Evolutionary conservation across 2,329 filamentous ascomycete genomes (phyloP), one percentile per base, ranked within the genome.

Genomic region (Cryphonectria carpinicola): DNA sequence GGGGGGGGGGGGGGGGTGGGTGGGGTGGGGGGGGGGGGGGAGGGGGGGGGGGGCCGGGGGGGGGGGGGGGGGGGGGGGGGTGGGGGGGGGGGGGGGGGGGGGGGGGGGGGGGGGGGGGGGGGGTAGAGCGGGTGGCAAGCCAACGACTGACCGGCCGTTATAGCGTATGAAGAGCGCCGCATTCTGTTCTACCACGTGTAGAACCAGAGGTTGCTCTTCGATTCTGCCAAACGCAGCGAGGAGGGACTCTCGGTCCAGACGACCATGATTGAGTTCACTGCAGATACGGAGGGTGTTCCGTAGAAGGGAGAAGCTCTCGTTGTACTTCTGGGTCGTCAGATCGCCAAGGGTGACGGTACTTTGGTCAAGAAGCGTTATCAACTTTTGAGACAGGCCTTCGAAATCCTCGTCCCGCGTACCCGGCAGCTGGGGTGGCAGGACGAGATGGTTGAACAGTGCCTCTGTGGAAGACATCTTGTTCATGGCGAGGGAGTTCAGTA

Each of bases 401-500:
- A 75, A 64, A 17, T 76, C 71, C 56, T 73, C 58, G 66, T 82
- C 80, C 32, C 77, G 74, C 13, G 70, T 65, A 14, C 77, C 75
- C 0, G 82, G 82, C 1, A 83, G 74, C 58, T 79, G 74, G 7
- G 79, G 78, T 2, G 82, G 82, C 3, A 84, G 74, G 41, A 81
- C 80, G 39, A 83, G 70, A 69, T 84, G 82, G 67, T 83, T 76
- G 69, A 80, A 77, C 60, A 62, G 60, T 19, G 60, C 35, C 35
- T 62, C 60, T 39, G 43, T 78, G 32, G 32, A 22, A 39, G 60
- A 62, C 60, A 62, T 39, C 6, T 14, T 39, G 35, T 22, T 39
- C 7, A 3, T 6, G 22, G 35, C 19, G 19, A 32, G 22, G 17
- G 32, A n/a, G 32, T n/a, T 7, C n/a, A 17, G 13, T 22, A 62